Evolutionary conservation across 306 rosid species (phyloP).

Genomic region (Hippophae gyantsensis): DNA sequence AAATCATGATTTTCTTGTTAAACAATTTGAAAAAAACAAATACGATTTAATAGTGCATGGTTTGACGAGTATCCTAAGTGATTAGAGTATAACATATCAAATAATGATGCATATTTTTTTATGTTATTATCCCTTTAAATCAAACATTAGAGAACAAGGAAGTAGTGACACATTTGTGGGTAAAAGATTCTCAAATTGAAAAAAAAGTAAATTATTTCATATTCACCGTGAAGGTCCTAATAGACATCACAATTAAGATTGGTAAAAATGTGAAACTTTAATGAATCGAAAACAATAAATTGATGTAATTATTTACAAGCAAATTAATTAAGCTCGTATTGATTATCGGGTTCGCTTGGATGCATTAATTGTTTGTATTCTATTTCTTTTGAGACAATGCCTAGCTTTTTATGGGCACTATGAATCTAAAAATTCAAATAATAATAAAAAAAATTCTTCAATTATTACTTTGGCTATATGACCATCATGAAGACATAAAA

Average conservation of each 20-base stretch:
- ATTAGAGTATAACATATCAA: not conserved
- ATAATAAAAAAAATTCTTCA: not conserved
- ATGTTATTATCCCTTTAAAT: too few relatives aligned
- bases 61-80: not conserved
- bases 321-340: not conserved
- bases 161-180: too few relatives aligned
- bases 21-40: too few relatives aligned
- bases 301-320: too few relatives aligned
- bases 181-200: too few relatives aligned
- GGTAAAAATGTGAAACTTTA: not conserved
- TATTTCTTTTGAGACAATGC: not conserved
- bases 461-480: not conserved
- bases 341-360: not conserved
- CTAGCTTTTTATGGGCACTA: not conserved
- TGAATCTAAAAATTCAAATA: conserved; percentile 1
- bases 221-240: not conserved
- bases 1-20: too few relatives aligned
- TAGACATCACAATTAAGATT: conserved; percentile 2
- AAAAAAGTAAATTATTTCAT: too few relatives aligned
- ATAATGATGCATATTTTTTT: not conserved
- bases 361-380: not conserved
- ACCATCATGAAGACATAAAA: not conserved
- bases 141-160: too few relatives aligned
- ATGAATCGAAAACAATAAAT: not conserved
- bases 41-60: not conserved